Evolutionary conservation across 495 filamentous ascomycete species (phyloP).

Genomic region (Penicillium turbatum): DNA sequence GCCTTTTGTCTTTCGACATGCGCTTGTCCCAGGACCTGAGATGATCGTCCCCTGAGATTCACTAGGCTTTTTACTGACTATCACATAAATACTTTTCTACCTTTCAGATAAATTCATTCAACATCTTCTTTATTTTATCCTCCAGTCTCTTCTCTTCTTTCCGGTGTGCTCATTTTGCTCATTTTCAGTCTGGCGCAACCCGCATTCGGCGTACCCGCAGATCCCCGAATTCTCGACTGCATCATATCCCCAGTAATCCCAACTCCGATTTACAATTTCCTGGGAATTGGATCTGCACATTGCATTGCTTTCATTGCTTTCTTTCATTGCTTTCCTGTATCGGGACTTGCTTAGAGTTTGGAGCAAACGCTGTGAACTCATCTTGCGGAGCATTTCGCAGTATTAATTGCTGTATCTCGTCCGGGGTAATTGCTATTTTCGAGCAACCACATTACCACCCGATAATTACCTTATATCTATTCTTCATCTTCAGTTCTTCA

Average conservation of each 20-base stretch:
- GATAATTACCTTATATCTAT: not conserved
- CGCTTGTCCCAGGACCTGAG: not conserved
- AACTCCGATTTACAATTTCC: not conserved
- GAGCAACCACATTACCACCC: not conserved
- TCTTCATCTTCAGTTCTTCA: too few species aligned
- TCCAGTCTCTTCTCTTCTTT: constrained; percentile 10
- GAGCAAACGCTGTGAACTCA: constrained; percentile 15
- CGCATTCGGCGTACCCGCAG: constrained; percentile 28
- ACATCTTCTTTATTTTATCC: not conserved
- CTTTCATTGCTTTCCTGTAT: not conserved
- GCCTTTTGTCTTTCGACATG: not conserved
- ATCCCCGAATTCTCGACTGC: constrained; percentile 19
- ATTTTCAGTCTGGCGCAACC: constrained; percentile 12
- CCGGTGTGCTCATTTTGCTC: constrained; percentile 14
- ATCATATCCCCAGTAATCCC: constrained; percentile 21
- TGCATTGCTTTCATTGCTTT: not conserved
- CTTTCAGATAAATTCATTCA: not conserved
- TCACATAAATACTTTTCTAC: constrained; percentile 5
- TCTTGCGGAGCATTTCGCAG: constrained; percentile 1
- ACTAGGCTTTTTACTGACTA: not conserved
- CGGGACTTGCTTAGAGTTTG: not conserved
- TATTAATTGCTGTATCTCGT: constrained; percentile 4
- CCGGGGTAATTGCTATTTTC: not conserved
- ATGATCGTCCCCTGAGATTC: constrained; percentile 4
- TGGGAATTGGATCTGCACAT: not conserved